Conservation (phyloP, 306 rosid species). For the Adenanthera pavonina region DNA sequence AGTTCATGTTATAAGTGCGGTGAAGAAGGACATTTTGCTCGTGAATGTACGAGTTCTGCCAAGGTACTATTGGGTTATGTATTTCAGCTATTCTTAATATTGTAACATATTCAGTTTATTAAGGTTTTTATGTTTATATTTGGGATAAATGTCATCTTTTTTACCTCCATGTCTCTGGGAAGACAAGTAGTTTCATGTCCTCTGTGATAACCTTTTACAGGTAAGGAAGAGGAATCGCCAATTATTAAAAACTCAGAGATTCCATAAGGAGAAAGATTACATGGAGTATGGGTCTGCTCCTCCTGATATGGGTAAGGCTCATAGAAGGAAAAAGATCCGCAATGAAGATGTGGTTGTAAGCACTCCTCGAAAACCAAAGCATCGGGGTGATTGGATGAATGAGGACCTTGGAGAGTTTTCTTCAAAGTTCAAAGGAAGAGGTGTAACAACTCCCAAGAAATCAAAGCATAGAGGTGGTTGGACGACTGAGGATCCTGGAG, state of each 20-base stretch:
- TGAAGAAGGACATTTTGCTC: constrained; percentile 90
- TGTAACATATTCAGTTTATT: neutral
- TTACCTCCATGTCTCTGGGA: constrained; percentile 1
- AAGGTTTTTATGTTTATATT: neutral
- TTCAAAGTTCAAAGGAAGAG: constrained; percentile 25
- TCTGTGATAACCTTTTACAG: constrained; percentile 44
- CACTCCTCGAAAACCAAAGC: constrained; percentile 41
- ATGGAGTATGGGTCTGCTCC: constrained; percentile 62
- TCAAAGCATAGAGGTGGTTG: constrained; percentile 53
- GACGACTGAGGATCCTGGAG: constrained; percentile 51
- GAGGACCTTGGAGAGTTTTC: constrained; percentile 53
- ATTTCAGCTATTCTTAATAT: neutral
- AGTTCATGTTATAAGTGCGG: constrained; percentile 80
- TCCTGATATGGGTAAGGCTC: constrained; percentile 51
- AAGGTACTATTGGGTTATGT: constrained; percentile 51
- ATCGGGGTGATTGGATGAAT: constrained; percentile 50
- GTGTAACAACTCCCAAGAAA: constrained; percentile 37
- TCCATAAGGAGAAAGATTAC: constrained; percentile 52
- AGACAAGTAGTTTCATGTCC: constrained; percentile 17
- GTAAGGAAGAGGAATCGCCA: constrained; percentile 54
- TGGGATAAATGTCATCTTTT: neutral
- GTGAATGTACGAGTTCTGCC: constrained; percentile 45
- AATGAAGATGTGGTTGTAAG: neutral
- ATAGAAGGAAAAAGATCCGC: constrained; percentile 50
- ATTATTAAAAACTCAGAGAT: constrained; percentile 43